Base-by-base conservation (phyloP, 2,329 filamentous ascomycete species). In the Alternaria dauci region DNA sequence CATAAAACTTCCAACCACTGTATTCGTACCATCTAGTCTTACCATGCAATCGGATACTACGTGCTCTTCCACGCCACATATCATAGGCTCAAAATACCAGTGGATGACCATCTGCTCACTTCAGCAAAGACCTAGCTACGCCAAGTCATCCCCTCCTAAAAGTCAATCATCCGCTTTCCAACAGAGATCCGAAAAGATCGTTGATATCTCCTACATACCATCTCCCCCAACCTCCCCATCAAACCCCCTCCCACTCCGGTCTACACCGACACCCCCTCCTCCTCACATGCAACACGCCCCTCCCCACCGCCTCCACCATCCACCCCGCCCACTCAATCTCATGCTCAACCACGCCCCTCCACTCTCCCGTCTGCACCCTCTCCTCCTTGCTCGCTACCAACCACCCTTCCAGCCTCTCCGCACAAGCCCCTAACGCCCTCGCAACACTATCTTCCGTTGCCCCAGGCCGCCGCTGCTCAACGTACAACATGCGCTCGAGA, bases 221-320 rank as follows among this genome's bases (percentile, higher is more conserved):
- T 6, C 26, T 28, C 26, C 8, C 26, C 26, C 5, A 5, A 28
- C 26, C 8, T 28, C 26, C 26, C 28, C 8, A 34, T 34, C 32
- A 34, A 12, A 16, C 11, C 32, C 12, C 23, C 36, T n/a, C 66
- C 71, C 72, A 76, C 9, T 72, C 66, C 2, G 69, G 63, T 26
- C 66, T 60, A 55, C 73, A 77, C 18, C 18, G 60, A 57, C 74
- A 76, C 1, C 66, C 70, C 26, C 41, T 48, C 1, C 56, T 55
- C 59, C 70, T 73, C 30, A 76, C 52, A 63, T 77, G 75, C 67
- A 76, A 63, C 3, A 77, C 73, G 1, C 71, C 71, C 20, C 63
- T 63, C 23, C 59, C 34, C 12, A 59, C 64, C 9, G 70, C 72
- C n/a, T 67, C 60, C 2, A 69, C 65, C 11, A 77, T 48, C 74